phyloP scores from a whole-genome alignment of 2,329 filamentous ascomycete species.

The Phyllosticta citriasiana region DNA sequence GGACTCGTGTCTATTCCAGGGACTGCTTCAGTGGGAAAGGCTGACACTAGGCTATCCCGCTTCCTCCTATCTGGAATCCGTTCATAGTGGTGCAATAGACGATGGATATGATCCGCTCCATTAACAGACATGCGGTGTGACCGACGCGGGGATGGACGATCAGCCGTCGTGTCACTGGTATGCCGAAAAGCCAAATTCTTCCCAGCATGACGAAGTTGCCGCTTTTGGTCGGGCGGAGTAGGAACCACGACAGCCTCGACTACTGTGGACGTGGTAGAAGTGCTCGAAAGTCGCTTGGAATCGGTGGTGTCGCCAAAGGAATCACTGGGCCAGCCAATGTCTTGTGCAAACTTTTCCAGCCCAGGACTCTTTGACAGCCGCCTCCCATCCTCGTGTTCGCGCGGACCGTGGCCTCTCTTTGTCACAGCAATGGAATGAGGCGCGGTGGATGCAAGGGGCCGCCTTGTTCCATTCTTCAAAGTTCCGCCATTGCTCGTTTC shows the following conservation, averaged over 20 bases:
- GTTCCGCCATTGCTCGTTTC: slow-evolving; percentile 16
- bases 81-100: slow-evolving; percentile 40
- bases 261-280: slow-evolving; percentile 45
- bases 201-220: slow-evolving; percentile 43
- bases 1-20: slow-evolving; percentile 2
- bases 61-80: slow-evolving; percentile 37
- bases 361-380: slow-evolving; percentile 25
- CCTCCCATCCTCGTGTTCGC: too few relatives aligned
- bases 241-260: slow-evolving; percentile 46
- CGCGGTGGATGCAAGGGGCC: slow-evolving; percentile 13
- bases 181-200: slow-evolving; percentile 43
- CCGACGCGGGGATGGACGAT: slow-evolving; percentile 32
- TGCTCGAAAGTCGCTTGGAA: slow-evolving; percentile 37
- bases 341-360: slow-evolving; percentile 38
- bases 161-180: slow-evolving; percentile 22
- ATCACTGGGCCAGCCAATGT: slow-evolving; percentile 40
- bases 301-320: slow-evolving; percentile 20
- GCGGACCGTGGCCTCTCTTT: slow-evolving; percentile 19
- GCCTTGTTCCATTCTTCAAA: slow-evolving; percentile 33
- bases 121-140: slow-evolving; percentile 37
- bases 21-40: not conserved
- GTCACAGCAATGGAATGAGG: not conserved
- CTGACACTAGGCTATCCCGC: slow-evolving; percentile 21
- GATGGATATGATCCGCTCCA: slow-evolving; percentile 36
- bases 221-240: slow-evolving; percentile 35